A percentile compares a stretch with the other conserved stretches of the same genome.
Conservation (phyloP, 2,329 filamentous ascomycete species). For the Verticillium dahliae region DNA sequence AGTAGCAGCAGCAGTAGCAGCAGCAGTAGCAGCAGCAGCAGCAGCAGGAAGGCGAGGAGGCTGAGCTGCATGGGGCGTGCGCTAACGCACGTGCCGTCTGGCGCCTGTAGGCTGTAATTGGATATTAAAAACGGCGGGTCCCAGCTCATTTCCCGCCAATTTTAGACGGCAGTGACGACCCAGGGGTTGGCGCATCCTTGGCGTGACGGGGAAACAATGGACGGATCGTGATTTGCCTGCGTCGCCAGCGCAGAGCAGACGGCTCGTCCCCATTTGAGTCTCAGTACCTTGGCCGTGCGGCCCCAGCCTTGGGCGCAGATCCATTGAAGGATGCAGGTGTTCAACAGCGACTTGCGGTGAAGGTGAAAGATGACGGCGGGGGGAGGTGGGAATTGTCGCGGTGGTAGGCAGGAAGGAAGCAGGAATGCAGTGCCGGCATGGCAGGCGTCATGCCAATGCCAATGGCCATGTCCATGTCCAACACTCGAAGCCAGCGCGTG, state of each 20-base stretch:
- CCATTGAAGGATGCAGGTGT: background rate
- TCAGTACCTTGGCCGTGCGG: background rate
- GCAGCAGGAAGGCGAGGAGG: background rate
- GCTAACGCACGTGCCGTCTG: background rate
- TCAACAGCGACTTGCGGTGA: background rate
- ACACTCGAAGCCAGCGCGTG: too few relatives aligned
- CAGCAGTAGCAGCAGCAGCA: too few relatives aligned
- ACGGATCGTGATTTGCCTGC: background rate
- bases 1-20: too few relatives aligned
- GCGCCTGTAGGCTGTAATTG: background rate
- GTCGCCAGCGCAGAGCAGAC: background rate
- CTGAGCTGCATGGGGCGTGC: background rate
- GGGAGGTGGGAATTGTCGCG: background rate
- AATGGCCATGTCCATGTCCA: too few relatives aligned
- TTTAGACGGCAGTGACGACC: background rate
- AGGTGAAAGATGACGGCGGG: background rate
- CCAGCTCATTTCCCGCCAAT: background rate
- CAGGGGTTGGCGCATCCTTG: background rate
- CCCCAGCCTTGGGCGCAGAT: background rate
- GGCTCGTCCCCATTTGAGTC: too few relatives aligned
- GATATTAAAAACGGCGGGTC: background rate
- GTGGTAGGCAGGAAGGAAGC: background rate
- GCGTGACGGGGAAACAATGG: background rate
- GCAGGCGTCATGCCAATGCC: slow-evolving; percentile 3
- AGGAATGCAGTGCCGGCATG: slow-evolving; percentile 2